Conservation (phyloP, 768 basidiomycete species). For the Phylloporus sp. region DNA sequence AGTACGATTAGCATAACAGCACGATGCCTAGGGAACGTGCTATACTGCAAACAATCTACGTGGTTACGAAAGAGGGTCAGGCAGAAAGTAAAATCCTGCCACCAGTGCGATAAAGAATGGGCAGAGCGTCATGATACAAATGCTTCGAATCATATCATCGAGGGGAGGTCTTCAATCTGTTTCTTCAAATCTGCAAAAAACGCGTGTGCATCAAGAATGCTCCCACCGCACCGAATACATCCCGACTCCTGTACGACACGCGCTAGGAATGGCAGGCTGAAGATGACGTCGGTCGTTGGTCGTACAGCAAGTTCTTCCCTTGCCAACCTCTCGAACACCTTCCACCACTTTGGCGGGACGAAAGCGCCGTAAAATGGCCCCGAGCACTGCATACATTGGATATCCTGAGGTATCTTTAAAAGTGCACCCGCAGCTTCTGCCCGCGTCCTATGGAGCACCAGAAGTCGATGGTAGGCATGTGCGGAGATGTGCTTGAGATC, state of each 20-base stretch:
- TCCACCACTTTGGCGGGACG: constrained; percentile 65
- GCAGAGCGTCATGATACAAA: not conserved
- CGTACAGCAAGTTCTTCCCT: constrained; percentile 50
- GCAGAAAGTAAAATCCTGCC: not conserved
- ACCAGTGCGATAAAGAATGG: too few species aligned
- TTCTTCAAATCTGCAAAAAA: constrained; percentile 52
- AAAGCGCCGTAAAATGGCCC: constrained; percentile 42
- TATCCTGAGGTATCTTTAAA: constrained; percentile 40
- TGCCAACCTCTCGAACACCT: constrained; percentile 52
- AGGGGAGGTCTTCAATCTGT: constrained; percentile 50
- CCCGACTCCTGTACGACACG: constrained; percentile 44
- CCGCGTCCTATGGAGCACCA: constrained; percentile 55
- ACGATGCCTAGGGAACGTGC: not conserved
- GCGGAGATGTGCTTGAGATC: constrained; percentile 65
- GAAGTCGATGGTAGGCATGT: constrained; percentile 61
- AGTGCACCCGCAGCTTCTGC: constrained; percentile 44
- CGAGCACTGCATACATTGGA: constrained; percentile 69
- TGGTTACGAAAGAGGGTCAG: not conserved
- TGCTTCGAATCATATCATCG: constrained; percentile 35
- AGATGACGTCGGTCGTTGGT: constrained; percentile 57
- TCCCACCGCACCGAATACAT: constrained; percentile 62
- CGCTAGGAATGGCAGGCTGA: constrained; percentile 55
- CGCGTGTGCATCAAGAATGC: constrained; percentile 56
- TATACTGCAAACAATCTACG: not conserved
- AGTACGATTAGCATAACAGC: not conserved